A percentile compares a stretch with the other conserved stretches of the same genome.
These are phyloP conservation scores for Trichocladium uniseriatum DNA, from an alignment of 495 filamentous ascomycete species.

Conservation along the genomic window DNA sequence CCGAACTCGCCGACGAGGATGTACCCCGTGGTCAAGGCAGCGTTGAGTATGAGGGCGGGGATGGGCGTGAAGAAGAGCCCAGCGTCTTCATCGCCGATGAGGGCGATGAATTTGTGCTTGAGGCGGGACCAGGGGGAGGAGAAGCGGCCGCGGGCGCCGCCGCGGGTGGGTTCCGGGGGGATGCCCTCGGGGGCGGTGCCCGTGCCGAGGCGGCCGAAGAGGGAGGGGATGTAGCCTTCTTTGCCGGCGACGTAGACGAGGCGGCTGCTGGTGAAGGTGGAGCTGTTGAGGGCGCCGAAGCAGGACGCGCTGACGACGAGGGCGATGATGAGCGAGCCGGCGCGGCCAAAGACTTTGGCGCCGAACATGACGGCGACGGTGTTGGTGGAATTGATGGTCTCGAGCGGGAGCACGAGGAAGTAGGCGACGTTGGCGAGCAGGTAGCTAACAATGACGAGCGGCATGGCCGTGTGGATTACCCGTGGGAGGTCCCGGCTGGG, in stretches of 20 bases:
- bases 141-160: not conserved
- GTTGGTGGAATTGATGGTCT: constrained; percentile 71
- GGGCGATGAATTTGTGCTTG: constrained; percentile 42
- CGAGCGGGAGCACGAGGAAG: constrained; percentile 84
- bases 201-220: constrained; percentile 79
- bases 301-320: constrained; percentile 82
- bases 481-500: constrained; percentile 83
- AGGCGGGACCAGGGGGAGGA: constrained; percentile 21
- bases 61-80: constrained; percentile 80
- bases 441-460: constrained; percentile 83
- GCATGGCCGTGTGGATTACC: constrained; percentile 95
- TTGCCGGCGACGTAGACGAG: constrained; percentile 91
- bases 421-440: constrained; percentile 86
- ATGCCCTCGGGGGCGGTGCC: constrained; percentile 14
- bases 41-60: constrained; percentile 78
- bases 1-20: constrained; percentile 81
- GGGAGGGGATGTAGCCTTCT: constrained; percentile 80
- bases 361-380: constrained; percentile 94
- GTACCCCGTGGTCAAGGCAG: constrained; percentile 59
- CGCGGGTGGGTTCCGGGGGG: not conserved
- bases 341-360: constrained; percentile 73
- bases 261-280: constrained; percentile 86
- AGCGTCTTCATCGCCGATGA: constrained; percentile 53
- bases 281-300: constrained; percentile 86
- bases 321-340: constrained; percentile 76